Conservation (phyloP, 1,139 yeast species). For the Kluyveromyces sp. region DNA sequence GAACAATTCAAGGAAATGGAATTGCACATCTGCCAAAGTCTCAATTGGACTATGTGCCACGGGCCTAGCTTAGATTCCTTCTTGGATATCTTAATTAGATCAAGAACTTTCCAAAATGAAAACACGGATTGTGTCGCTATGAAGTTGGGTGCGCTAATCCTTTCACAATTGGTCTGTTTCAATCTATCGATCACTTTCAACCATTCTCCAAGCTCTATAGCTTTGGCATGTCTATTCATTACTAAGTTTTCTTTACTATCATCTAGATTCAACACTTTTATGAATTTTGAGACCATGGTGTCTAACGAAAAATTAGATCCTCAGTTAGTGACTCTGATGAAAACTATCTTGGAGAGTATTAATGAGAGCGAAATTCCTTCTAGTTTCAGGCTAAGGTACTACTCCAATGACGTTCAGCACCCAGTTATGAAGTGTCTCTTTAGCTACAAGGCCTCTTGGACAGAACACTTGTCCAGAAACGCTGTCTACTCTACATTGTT, state of each 20-base stretch:
- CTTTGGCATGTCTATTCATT: slow-evolving; percentile 38
- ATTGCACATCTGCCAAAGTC: slow-evolving; percentile 50
- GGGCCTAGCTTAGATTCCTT: slow-evolving; percentile 55
- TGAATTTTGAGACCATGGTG: neutral
- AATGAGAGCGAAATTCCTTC: slow-evolving; percentile 20
- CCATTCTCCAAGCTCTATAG: slow-evolving; percentile 48
- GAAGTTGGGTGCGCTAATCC: slow-evolving; percentile 48
- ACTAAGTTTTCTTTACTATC: slow-evolving; percentile 2
- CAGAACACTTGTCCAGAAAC: neutral
- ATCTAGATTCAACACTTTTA: neutral
- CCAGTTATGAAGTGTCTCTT: slow-evolving; percentile 7
- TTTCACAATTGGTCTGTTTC: slow-evolving; percentile 60
- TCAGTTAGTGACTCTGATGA: neutral
- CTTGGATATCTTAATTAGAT: slow-evolving; percentile 45
- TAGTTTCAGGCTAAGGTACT: slow-evolving; percentile 25
- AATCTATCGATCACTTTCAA: slow-evolving; percentile 51
- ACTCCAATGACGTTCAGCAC: slow-evolving; percentile 10
- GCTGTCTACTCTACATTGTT: neutral
- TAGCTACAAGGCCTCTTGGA: slow-evolving; percentile 2
- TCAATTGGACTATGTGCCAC: slow-evolving; percentile 24
- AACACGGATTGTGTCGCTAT: slow-evolving; percentile 36
- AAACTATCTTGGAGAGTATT: neutral
- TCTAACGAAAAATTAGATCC: slow-evolving; percentile 1
- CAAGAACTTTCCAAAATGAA: slow-evolving; percentile 12
- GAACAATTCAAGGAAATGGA: slow-evolving; percentile 62